Base-by-base conservation (phyloP, 345 rosid species). In the Eucalyptus sideroxylon region DNA sequence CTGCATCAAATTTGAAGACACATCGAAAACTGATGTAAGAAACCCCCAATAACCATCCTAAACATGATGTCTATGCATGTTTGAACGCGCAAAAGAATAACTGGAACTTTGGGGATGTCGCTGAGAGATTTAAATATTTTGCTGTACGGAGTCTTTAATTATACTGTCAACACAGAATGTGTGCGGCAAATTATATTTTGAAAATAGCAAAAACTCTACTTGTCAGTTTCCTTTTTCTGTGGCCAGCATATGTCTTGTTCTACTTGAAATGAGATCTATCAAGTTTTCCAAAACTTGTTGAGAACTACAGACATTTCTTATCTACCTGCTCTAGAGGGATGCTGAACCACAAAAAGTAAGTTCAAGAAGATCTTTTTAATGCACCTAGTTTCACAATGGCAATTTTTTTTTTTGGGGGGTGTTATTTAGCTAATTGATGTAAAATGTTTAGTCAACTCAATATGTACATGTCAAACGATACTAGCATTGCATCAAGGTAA, bases 1-100 rank as follows among this genome's bases (percentile, higher is more conserved):
- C 99, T 98, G 99, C 95, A 94, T 91, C 91, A 94, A 88, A 88
- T 77, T 69, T 53, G 86, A 77, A 40, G 83, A 21, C 24, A 26
- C 13, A 40, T 77, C 2, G 6, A 77, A 77, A 77, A 40, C 16
- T 77, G 14, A 77, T 77, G 85, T 21, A 77, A 77, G 85, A 77
- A 77, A 77, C 16, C 83, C 83, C 47, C 27, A 23, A 77, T 77
- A 40, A 77, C 85, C 16, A 77, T 77, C 85, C 85, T 40, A 40
- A 77, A 77, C 85, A 77, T 40, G 85, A 40, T 77, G 47, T 40
- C 85, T 6, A 16, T 11, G 27, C 85, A 40, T 40, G 47, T 77
- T 21, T 21, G 47, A 77, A 21, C 3, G 3, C 5, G 5, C 47
- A 77, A 19, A 40, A 77, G 47, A 77, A 77, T 77, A 40, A 77